Evolutionary conservation across 352 stramenopile genomes (phyloP).

Genomic region (Phytophthora syringae): DNA sequence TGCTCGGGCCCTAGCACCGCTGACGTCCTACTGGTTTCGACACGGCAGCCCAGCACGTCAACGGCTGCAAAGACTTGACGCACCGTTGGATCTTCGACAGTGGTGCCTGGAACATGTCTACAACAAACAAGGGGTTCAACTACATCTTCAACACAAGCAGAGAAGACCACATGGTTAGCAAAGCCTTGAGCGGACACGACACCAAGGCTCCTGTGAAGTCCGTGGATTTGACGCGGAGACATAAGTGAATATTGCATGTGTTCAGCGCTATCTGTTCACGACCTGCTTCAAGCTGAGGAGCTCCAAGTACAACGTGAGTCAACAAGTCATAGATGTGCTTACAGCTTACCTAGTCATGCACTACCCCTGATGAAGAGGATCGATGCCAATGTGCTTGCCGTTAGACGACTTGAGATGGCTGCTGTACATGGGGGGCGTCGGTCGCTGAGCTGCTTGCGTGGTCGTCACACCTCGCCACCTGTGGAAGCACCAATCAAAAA

Average conservation of each 20-base stretch:
- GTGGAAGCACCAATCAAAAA: too few relatives aligned
- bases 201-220: neutral
- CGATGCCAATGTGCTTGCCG: neutral
- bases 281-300: conserved; percentile 8
- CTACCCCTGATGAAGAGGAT: conserved; percentile 6
- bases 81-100: conserved; percentile 16
- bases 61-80: neutral
- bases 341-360: conserved; percentile 14
- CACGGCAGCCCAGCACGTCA: conserved; percentile 22
- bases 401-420: too few relatives aligned
- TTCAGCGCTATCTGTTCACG: neutral
- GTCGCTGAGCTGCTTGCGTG: too few relatives aligned
- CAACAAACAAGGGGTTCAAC: conserved; percentile 20
- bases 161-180: too few relatives aligned
- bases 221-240: conserved; percentile 1
- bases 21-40: conserved; percentile 32
- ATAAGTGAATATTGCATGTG: neutral
- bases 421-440: too few relatives aligned
- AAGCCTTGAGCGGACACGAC: conserved; percentile 19
- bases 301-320: conserved; percentile 14
- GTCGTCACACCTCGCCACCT: too few relatives aligned
- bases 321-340: conserved; percentile 11
- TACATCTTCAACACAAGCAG: conserved; percentile 30
- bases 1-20: conserved; percentile 9
- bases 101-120: conserved; percentile 23